These are phyloP conservation scores for Hemisphaericaspora lyxosophila DNA, from an alignment of 1,139 yeast genomes.

Conservation along the genomic window DNA sequence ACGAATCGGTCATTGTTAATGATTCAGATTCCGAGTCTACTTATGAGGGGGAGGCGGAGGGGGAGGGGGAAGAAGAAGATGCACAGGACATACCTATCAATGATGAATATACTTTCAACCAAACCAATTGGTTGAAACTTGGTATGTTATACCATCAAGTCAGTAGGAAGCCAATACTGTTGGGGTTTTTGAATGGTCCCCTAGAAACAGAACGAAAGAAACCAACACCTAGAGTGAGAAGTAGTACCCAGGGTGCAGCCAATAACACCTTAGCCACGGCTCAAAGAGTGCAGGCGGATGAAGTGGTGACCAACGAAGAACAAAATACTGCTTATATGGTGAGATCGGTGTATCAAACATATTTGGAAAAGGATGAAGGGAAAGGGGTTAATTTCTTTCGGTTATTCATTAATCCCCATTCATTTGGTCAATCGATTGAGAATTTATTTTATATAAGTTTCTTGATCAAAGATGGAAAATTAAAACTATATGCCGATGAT, in stretches of 20 bases:
- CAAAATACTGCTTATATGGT: slow-evolving; percentile 65
- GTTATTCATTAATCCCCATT: slow-evolving; percentile 70
- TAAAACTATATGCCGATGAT: slow-evolving; percentile 49
- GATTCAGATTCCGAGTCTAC: slow-evolving; percentile 5
- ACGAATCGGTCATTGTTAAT: slow-evolving; percentile 17
- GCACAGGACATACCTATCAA: slow-evolving; percentile 11
- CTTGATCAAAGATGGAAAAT: slow-evolving; percentile 68
- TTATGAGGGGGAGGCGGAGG: background rate
- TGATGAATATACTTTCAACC: slow-evolving; percentile 31
- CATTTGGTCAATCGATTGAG: slow-evolving; percentile 79
- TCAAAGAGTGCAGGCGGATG: slow-evolving; percentile 49
- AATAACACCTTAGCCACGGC: slow-evolving; percentile 49
- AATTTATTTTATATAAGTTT: slow-evolving; percentile 82
- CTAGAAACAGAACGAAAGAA: slow-evolving; percentile 59
- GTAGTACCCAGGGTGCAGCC: slow-evolving; percentile 44
- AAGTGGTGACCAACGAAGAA: slow-evolving; percentile 48
- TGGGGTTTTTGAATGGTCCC: slow-evolving; percentile 72
- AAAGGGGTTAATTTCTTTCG: slow-evolving; percentile 57
- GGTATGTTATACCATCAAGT: slow-evolving; percentile 54
- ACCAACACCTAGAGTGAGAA: slow-evolving; percentile 33
- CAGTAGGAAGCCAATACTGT: slow-evolving; percentile 49
- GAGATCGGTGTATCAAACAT: slow-evolving; percentile 42
- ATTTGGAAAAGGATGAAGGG: slow-evolving; percentile 28
- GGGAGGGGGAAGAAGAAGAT: slow-evolving; percentile 10
- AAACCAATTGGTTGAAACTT: slow-evolving; percentile 57